Percentiles rank a stretch among this genome's conserved stretches.
Conservation (phyloP, 2,329 filamentous ascomycete species). For the Claviceps lovelessii region DNA sequence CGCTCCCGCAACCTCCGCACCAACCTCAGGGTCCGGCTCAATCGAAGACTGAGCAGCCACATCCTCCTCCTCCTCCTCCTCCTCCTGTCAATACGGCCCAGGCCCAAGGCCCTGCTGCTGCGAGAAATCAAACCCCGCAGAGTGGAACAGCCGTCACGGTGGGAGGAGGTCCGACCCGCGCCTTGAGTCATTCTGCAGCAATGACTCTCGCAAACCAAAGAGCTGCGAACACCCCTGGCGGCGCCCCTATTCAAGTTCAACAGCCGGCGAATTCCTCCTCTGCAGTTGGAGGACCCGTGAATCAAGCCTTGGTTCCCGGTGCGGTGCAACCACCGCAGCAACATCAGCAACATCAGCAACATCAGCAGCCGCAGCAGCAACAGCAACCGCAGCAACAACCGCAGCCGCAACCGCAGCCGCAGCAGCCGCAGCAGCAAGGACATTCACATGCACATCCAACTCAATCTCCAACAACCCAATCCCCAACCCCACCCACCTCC, state of each 20-base stretch:
- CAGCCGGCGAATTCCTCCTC: constrained; percentile 14
- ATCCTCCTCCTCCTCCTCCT: constrained; percentile 17
- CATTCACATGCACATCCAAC: constrained; percentile 36
- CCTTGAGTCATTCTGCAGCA: constrained; percentile 36
- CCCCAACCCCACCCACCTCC: constrained; percentile 28
- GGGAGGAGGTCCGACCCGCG: constrained; percentile 23
- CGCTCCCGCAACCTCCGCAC: constrained; percentile 14
- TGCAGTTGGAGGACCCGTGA: constrained; percentile 14
- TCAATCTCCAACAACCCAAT: constrained; percentile 28
- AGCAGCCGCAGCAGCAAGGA: constrained; percentile 21
- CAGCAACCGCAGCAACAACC: constrained; percentile 9
- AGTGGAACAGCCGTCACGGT: constrained; percentile 24
- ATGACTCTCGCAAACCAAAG: constrained; percentile 33
- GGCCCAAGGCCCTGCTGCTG: constrained; percentile 25
- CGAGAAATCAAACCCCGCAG: constrained; percentile 37
- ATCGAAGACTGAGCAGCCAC: constrained; percentile 19
- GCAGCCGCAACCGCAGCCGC: constrained; percentile 19
- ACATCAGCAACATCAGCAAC: constrained; percentile 13
- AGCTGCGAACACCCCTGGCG: constrained; percentile 21
- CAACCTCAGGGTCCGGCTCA: constrained; percentile 13
- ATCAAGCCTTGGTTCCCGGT: constrained; percentile 20
- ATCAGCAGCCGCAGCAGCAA: constrained; percentile 19
- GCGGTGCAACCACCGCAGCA: constrained; percentile 22
- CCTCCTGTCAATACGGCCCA: constrained; percentile 34
- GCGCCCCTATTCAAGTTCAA: constrained; percentile 17